A percentile compares a stretch with the other conserved stretches of the same genome.
Conservation (phyloP, 371 early-diverging fungal species). For the Zychaea mexicana region DNA sequence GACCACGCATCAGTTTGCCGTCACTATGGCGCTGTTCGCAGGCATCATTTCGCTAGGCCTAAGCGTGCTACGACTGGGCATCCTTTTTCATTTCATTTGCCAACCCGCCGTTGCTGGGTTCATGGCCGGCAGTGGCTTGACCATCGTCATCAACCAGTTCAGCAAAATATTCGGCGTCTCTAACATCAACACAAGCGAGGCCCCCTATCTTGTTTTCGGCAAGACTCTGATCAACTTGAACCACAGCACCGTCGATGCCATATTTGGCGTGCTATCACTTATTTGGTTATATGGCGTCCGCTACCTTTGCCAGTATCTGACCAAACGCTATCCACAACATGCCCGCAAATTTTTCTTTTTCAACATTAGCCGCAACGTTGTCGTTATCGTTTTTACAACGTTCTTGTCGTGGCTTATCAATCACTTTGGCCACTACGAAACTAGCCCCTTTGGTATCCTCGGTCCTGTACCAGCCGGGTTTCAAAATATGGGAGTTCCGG, state of each 20-base stretch:
- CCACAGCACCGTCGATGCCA: conserved; percentile 58
- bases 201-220: conserved; percentile 60
- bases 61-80: conserved; percentile 79
- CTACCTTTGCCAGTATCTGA: conserved; percentile 35
- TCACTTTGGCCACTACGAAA: conserved; percentile 29
- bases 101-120: conserved; percentile 76
- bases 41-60: conserved; percentile 69
- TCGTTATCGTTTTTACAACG: conserved; percentile 78
- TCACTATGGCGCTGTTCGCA: conserved; percentile 61
- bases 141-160: conserved; percentile 81
- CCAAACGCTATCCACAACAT: conserved; percentile 38
- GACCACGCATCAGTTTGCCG: conserved; percentile 41
- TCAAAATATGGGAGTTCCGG: conserved; percentile 58
- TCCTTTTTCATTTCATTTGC: conserved; percentile 85
- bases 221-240: conserved; percentile 53
- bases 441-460: conserved; percentile 61
- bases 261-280: conserved; percentile 61
- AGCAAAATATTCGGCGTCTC: conserved; percentile 79
- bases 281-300: conserved; percentile 49
- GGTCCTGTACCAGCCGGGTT: conserved; percentile 77
- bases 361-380: conserved; percentile 66
- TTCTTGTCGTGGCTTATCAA: conserved; percentile 71
- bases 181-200: conserved; percentile 63
- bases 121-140: conserved; percentile 76
- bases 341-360: conserved; percentile 50